Base-by-base conservation (phyloP, 305 asterid species). In the Fraxinus baroniana region DNA sequence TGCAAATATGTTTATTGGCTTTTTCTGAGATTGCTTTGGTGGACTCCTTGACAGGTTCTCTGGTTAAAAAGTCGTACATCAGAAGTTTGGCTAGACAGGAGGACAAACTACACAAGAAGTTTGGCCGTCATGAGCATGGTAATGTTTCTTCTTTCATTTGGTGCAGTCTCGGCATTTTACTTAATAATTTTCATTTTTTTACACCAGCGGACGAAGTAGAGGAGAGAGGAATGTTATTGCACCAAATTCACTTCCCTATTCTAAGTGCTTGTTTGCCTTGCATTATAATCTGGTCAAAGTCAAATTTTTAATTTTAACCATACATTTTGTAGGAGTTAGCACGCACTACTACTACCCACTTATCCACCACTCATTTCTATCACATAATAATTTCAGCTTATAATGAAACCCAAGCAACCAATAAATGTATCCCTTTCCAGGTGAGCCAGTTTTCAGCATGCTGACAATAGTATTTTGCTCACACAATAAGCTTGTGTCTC, bases 51-150 rank as follows among this genome's bases (percentile, higher is more conserved):
- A 78, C 55, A 97, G 99, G 97, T 95, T 46, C 97, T 95, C 70
- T 95, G 99, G 99, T 91, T 95, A 86, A 97, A 97, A 89, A 97
- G 99, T 83, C 99, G 98, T 87, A 97, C 99, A 80, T 95, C 98
- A 33, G 99, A 97, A 87, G 94, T 97, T 78, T 97, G 99, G 98
- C 86, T 97, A 88, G 98, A 90, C 86, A 92, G 99, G 87, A 95
- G 98, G 91, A 97, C 98, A 84, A 93, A 93, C 89, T 97, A 95
- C 86, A 92, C 99, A 37, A 89, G 99, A 90, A 97, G 99, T 90
- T 91, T 97, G 90, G 98, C 99, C 78, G 99, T 95, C 85, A 97
- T 97, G 99, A 97, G 99, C 88, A 97, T 97, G 98, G 99, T 97
- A 91, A 79, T 83, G 78, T 24, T 71, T 32, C 17, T 74, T 84